Conservation (phyloP, 768 basidiomycete species). For the Lactarius tabidus region DNA sequence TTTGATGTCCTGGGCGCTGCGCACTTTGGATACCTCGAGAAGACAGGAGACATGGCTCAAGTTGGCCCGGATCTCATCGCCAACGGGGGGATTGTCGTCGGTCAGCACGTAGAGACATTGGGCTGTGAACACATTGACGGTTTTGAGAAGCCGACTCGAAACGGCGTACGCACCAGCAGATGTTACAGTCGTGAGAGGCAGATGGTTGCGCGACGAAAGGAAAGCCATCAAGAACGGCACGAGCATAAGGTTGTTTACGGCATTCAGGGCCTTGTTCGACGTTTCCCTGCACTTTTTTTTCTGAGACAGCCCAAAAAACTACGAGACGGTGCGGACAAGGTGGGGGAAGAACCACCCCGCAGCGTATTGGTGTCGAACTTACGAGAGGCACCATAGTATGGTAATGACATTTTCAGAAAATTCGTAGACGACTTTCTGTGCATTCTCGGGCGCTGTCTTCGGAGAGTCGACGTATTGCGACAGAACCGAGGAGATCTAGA, state of each 20-base stretch:
- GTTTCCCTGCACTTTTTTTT: slow-evolving; percentile 57
- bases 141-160: neutral
- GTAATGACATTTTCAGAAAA: slow-evolving; percentile 93
- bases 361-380: slow-evolving; percentile 38
- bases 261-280: slow-evolving; percentile 85
- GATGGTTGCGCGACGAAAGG: slow-evolving; percentile 60
- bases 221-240: slow-evolving; percentile 90
- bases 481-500: slow-evolving; percentile 69
- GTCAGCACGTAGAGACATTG: slow-evolving; percentile 92
- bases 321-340: neutral
- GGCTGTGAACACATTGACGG: slow-evolving; percentile 42
- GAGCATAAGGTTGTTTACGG: slow-evolving; percentile 76
- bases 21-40: slow-evolving; percentile 51
- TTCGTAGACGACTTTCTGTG: slow-evolving; percentile 74
- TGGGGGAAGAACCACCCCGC: neutral
- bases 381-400: slow-evolving; percentile 92
- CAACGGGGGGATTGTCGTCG: slow-evolving; percentile 80
- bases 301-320: slow-evolving; percentile 28
- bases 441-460: slow-evolving; percentile 62
- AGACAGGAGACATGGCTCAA: slow-evolving; percentile 61
- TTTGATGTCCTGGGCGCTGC: slow-evolving; percentile 31
- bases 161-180: slow-evolving; percentile 60
- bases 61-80: slow-evolving; percentile 58
- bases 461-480: slow-evolving; percentile 60
- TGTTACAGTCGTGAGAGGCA: slow-evolving; percentile 68